Base-by-base conservation (phyloP, 129 eudicot genomes). In the Logfia minima region DNA sequence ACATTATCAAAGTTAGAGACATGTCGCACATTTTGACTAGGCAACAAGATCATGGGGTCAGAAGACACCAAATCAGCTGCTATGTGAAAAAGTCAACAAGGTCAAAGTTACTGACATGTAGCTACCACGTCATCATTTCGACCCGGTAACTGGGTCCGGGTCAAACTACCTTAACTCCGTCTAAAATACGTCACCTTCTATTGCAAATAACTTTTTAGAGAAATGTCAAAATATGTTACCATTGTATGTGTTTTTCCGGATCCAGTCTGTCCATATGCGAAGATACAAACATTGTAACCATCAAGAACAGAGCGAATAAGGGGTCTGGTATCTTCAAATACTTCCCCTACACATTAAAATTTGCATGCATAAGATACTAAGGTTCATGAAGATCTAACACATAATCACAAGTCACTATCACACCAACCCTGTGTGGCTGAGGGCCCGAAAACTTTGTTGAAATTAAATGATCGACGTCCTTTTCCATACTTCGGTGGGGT, bases 201-300 rank as follows among this genome's bases (percentile, higher is more conserved):
- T 5, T 24, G 68, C 35, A 62, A 62, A 19, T 62, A 13, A 0
- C 31, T 1, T 62, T 45, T 13, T 63, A 4, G 1, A 62, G n/a
- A 63, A 76, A 29, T 56, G 51, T 77, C 59, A 35, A 72, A 4
- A 17, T 14, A 77, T 64, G 81, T 66, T 82, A 93, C 98, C 98
- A 93, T 93, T 22, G 98, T 93, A 78, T 70, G 90, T n/a, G 98
- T 93, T 84, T 93, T 93, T 52, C 98, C 98, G 0, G 98, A 93
- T 63, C 98, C 98, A 41, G 98, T 93, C 79, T 93, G 98, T 28
- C 98, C 98, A 70, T 91, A 93, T 16, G 98, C 98, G 78, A 93
- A 93, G 75, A 94, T 91, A 83, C 97, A 94, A 37, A 94, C 96
- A 75, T 94, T 91, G 81, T 82, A 94, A 69, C 97, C 97, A 84